Evolutionary conservation across 352 stramenopile species (phyloP).

Genomic region (Pythium monospermum): DNA sequence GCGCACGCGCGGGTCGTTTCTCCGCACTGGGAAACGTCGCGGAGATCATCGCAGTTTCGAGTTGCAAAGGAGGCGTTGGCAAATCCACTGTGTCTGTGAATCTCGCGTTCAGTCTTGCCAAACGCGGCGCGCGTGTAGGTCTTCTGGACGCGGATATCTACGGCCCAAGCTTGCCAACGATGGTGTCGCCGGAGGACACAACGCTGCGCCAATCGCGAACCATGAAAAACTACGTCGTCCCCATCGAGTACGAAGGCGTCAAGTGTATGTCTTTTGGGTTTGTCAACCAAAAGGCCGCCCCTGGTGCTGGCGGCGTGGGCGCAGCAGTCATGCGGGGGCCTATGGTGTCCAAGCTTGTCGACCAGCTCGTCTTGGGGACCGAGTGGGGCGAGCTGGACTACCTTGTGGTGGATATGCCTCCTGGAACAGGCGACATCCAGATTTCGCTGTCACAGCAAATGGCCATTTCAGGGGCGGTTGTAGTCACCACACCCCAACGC

Average conservation of each 20-base stretch:
- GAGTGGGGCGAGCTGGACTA: constrained; percentile 99
- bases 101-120: constrained; percentile 92
- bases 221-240: constrained; percentile 72
- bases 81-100: constrained; percentile 99
- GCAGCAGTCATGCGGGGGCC: constrained; percentile 95
- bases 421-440: constrained; percentile 99
- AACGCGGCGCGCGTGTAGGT: constrained; percentile 91
- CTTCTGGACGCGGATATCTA: constrained; percentile 99
- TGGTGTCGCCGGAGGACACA: constrained; percentile 79
- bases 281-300: constrained; percentile 81
- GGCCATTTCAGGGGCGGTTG: constrained; percentile 96
- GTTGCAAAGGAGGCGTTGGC: constrained; percentile 97
- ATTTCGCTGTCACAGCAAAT: constrained; percentile 97
- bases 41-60: constrained; percentile 89
- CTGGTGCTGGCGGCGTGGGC: constrained; percentile 68
- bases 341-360: constrained; percentile 97
- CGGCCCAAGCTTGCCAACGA: constrained; percentile 96
- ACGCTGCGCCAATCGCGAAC: constrained; percentile 66
- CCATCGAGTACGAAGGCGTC: constrained; percentile 83
- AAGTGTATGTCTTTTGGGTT: constrained; percentile 93
- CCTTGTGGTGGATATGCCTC: constrained; percentile 98
- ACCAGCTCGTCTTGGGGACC: constrained; percentile 95
- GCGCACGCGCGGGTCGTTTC: constrained; percentile 61
- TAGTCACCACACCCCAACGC: constrained; percentile 98
- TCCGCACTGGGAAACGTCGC: constrained; percentile 76